Evolutionary conservation across 306 rosid genomes (phyloP).

Genomic region (Vigna hirtella): DNA sequence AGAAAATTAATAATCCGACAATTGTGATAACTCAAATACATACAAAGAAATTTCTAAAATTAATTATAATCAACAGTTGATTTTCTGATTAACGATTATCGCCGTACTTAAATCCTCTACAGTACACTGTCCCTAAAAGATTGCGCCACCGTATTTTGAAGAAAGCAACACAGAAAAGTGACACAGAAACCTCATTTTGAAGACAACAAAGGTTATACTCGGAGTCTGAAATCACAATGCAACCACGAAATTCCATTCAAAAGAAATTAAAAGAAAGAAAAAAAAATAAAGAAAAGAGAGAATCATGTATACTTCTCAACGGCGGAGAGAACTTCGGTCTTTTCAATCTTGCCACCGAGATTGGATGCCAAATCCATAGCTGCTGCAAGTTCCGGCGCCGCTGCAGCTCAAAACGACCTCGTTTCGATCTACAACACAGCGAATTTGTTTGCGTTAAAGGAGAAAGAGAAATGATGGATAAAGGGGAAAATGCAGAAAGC

Average conservation of each 20-base stretch:
- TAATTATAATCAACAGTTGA: neutral
- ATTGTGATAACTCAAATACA: neutral
- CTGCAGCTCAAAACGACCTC: slow-evolving; percentile 1
- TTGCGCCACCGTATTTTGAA: no score
- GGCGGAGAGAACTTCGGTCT: slow-evolving; percentile 69
- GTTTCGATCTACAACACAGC: slow-evolving; percentile 32
- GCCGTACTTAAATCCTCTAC: neutral
- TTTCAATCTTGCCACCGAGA: slow-evolving; percentile 87
- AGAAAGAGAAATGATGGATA: neutral
- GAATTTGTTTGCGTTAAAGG: neutral
- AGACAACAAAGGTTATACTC: neutral
- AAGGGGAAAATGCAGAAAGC: neutral
- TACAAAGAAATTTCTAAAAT: neutral
- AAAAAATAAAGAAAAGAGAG: neutral
- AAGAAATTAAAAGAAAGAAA: neutral
- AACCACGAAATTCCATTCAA: neutral
- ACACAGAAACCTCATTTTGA: neutral
- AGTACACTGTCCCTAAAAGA: neutral
- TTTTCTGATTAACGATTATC: no score
- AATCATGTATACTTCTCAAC: slow-evolving; percentile 67
- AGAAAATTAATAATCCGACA: neutral
- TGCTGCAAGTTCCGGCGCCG: slow-evolving; percentile 57
- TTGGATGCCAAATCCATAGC: slow-evolving; percentile 90
- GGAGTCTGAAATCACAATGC: slow-evolving; percentile 1
- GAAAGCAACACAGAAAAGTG: no score